These are phyloP conservation scores for Castanea crenata DNA, from an alignment of 306 rosid genomes.

Conservation along the genomic window DNA sequence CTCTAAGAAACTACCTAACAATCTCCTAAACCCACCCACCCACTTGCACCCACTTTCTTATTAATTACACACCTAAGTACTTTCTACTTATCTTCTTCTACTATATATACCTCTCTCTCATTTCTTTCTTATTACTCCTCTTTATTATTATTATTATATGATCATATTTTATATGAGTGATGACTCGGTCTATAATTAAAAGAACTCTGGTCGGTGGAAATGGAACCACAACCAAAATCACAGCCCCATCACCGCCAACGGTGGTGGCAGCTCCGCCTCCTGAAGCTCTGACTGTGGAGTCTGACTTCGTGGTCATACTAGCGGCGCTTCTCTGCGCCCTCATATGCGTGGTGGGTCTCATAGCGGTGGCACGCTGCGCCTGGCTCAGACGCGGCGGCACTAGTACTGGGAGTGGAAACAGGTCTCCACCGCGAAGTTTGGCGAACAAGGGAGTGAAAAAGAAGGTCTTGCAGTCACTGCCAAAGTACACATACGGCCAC, in stretches of 20 bases:
- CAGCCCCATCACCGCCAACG: not conserved
- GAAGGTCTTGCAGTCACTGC: slow-evolving; percentile 76
- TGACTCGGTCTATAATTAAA: slow-evolving; percentile 38
- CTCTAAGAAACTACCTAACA: too few relatives aligned
- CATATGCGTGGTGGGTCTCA: slow-evolving; percentile 69
- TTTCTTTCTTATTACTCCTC: not conserved
- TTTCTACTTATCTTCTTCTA: too few relatives aligned
- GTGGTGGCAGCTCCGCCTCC: slow-evolving; percentile 56
- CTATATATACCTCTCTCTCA: not conserved
- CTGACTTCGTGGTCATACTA: slow-evolving; percentile 70
- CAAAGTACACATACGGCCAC: slow-evolving; percentile 46
- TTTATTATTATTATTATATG: not conserved
- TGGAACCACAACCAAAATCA: slow-evolving; percentile 4
- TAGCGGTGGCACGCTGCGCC: slow-evolving; percentile 80
- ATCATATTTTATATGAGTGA: not conserved
- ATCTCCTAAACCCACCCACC: too few relatives aligned
- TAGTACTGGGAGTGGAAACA: not conserved
- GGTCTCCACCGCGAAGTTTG: slow-evolving; percentile 18
- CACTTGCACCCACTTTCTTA: too few relatives aligned
- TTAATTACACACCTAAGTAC: too few relatives aligned
- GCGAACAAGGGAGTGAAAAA: slow-evolving; percentile 76
- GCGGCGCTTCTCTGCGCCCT: slow-evolving; percentile 78
- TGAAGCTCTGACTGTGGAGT: slow-evolving; percentile 52
- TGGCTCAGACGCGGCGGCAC: slow-evolving; percentile 60
- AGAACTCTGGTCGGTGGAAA: slow-evolving; percentile 24